A percentile compares a stretch with the other conserved stretches of the same genome.
These are phyloP conservation scores for Pestalotiopsis fici DNA, from an alignment of 2,329 filamentous ascomycete genomes.

Conservation along the genomic window DNA sequence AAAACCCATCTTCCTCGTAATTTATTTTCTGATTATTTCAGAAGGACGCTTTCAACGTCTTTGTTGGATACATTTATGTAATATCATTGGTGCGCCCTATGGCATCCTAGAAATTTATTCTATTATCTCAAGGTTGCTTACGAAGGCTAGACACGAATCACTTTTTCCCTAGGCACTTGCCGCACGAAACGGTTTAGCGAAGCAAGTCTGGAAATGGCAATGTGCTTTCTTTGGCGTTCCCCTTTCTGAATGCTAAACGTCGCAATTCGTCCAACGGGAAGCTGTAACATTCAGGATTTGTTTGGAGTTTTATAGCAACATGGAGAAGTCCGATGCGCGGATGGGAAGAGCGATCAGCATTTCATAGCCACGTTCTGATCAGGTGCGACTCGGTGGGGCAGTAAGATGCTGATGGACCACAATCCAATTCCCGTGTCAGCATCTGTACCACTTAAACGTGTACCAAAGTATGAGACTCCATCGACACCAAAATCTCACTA, in stretches of 20 bases:
- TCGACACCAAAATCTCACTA: neutral
- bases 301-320: neutral
- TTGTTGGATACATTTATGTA: too few relatives aligned
- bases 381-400: neutral
- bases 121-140: too few relatives aligned
- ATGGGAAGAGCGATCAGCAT: neutral
- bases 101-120: too few relatives aligned
- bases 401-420: neutral
- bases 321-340: neutral
- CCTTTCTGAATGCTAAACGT: neutral
- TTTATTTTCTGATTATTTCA: rapidly evolving
- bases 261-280: neutral
- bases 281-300: neutral
- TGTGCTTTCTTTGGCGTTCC: neutral
- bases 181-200: neutral
- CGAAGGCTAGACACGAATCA: neutral
- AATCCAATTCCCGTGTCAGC: neutral
- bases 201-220: neutral
- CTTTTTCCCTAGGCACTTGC: neutral
- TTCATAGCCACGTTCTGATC: neutral
- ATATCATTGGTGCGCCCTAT: too few relatives aligned
- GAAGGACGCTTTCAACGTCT: too few relatives aligned
- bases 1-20: too few relatives aligned
- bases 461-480: neutral
- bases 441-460: neutral